Percentiles rank a stretch among this genome's conserved stretches.
Conservation (phyloP, 2,329 filamentous ascomycete genomes). For the Teratosphaeria viscida region DNA sequence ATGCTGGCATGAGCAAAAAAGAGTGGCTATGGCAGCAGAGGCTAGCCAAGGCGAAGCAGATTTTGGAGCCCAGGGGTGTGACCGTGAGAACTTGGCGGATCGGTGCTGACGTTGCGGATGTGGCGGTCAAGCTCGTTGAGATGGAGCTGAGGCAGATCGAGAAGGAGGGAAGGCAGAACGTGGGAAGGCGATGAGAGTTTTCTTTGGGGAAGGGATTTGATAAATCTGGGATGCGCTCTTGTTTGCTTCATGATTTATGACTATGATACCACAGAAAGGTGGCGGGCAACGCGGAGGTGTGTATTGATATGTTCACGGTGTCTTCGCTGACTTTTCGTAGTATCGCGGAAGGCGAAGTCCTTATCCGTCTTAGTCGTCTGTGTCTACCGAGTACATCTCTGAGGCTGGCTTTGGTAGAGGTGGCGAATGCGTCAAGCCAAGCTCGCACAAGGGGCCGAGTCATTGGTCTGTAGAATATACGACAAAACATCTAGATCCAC, state of each 20-base stretch:
- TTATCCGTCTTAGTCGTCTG: not conserved
- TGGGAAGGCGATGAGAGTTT: not conserved
- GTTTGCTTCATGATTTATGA: not conserved
- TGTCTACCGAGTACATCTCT: not conserved
- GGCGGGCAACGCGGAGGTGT: not conserved
- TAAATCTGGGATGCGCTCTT: not conserved
- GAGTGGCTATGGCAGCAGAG: slow-evolving; percentile 62
- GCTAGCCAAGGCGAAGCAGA: slow-evolving; percentile 53
- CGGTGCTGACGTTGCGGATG: slow-evolving; percentile 57
- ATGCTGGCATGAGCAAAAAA: slow-evolving; percentile 49
- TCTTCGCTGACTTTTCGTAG: not conserved
- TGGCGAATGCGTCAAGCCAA: too few species aligned
- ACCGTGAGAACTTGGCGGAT: slow-evolving; percentile 62
- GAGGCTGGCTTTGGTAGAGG: not conserved
- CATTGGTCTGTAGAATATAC: too few species aligned
- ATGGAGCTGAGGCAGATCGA: slow-evolving; percentile 36
- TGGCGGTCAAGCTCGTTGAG: slow-evolving; percentile 55
- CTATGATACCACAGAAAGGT: not conserved
- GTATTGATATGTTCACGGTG: not conserved
- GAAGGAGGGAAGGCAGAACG: not conserved
- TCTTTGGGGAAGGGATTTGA: not conserved
- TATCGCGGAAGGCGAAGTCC: not conserved
- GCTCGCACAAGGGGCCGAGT: too few species aligned
- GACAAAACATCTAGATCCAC: too few species aligned
- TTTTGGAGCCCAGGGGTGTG: slow-evolving; percentile 56